These are phyloP conservation scores for Nepenthes mirabilis DNA, from an alignment of 148 eudicot genomes.

Conservation along the genomic window DNA sequence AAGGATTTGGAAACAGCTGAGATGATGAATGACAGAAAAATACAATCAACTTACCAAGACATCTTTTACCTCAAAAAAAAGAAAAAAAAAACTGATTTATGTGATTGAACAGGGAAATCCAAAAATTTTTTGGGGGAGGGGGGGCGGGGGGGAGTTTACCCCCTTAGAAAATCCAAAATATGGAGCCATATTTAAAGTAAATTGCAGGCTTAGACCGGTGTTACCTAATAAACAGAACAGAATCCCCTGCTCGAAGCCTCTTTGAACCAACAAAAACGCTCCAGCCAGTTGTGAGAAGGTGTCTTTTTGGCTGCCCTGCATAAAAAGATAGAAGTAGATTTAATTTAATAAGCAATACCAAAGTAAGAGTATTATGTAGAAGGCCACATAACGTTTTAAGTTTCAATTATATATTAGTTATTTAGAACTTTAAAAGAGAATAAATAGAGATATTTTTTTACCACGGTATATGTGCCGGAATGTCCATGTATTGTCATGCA, in stretches of 20 bases:
- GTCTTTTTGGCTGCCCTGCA: slow-evolving; percentile 95
- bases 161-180: too few relatives aligned
- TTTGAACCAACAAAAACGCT: slow-evolving; percentile 95
- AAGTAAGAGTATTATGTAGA: neutral
- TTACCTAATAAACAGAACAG: slow-evolving; percentile 89
- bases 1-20: too few relatives aligned
- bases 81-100: too few relatives aligned
- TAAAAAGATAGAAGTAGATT: slow-evolving; percentile 1
- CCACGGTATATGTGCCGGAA: slow-evolving; percentile 98
- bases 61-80: neutral
- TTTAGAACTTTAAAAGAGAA: neutral
- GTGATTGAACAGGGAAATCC: too few relatives aligned
- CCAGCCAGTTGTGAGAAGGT: slow-evolving; percentile 96
- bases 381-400: neutral
- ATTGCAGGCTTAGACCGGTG: neutral
- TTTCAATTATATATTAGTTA: neutral
- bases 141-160: too few relatives aligned
- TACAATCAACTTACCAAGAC: neutral
- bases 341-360: neutral
- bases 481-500: slow-evolving; percentile 96
- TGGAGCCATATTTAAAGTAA: neutral
- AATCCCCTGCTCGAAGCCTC: slow-evolving; percentile 84
- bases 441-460: slow-evolving; percentile 9
- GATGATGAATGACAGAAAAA: too few relatives aligned
- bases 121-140: too few relatives aligned